Evolutionary conservation across 202 grass and related monocot genomes (phyloP).

Genomic region (Brachypodium distachyon): DNA sequence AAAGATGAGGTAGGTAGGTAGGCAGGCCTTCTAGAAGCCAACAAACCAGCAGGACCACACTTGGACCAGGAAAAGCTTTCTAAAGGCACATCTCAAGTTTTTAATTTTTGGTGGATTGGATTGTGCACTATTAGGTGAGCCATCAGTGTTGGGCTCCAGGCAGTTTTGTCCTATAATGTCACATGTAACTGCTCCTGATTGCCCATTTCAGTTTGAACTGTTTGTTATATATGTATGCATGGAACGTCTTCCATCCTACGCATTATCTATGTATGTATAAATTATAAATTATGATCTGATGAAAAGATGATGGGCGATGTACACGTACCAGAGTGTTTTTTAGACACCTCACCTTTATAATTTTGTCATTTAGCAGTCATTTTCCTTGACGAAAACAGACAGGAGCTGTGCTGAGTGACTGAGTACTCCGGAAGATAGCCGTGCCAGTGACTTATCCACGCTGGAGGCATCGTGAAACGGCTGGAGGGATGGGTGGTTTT

Average conservation of each 20-base stretch:
- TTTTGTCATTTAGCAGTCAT: no score
- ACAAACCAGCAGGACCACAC: constrained; percentile 6
- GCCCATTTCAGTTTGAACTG: constrained; percentile 9
- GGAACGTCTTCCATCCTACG: background rate
- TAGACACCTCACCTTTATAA: no score
- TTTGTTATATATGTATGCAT: background rate
- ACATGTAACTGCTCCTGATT: constrained; percentile 2
- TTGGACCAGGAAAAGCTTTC: background rate
- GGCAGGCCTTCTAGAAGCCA: constrained; percentile 36
- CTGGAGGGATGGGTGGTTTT: no score
- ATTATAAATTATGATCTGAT: no score
- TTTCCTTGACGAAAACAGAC: no score
- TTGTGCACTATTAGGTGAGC: constrained; percentile 28
- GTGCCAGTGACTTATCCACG: no score
- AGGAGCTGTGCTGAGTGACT: no score
- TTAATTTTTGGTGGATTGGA: constrained; percentile 29
- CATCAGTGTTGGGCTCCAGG: constrained; percentile 13
- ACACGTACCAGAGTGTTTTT: background rate
- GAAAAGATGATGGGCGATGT: no score
- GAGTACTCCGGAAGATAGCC: no score
- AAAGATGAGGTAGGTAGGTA: constrained; percentile 12
- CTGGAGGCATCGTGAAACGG: no score
- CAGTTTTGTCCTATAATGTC: constrained; percentile 9
- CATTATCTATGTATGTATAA: background rate
- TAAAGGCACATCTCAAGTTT: constrained; percentile 5